Percentiles rank a stretch among this genome's conserved stretches.
Evolutionary conservation across 1,284 basidiomycete species (phyloP).

Genomic region (Cryptococcus jaspeensis): DNA sequence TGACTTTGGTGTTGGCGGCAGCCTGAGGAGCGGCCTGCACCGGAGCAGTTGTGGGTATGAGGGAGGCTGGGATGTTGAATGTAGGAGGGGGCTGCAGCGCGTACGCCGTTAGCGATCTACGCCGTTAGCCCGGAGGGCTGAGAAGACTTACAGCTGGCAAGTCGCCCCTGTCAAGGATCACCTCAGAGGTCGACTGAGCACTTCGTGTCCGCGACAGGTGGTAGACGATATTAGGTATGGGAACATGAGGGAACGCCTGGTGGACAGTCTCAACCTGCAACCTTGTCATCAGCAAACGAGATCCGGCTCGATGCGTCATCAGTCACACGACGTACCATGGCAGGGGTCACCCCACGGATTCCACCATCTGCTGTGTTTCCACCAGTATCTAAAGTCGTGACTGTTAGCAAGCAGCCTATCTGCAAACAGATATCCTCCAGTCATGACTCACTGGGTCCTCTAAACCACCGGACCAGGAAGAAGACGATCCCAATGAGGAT

Average conservation of each 20-base stretch:
- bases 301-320: background rate
- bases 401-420: slow-evolving; percentile 1
- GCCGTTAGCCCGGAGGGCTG: background rate
- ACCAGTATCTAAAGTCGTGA: slow-evolving; percentile 13
- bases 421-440: too few relatives aligned
- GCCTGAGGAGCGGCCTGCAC: slow-evolving; percentile 3
- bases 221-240: slow-evolving; percentile 45
- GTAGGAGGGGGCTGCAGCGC: slow-evolving; percentile 28
- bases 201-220: slow-evolving; percentile 47
- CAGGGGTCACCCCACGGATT: slow-evolving; percentile 36
- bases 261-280: slow-evolving; percentile 47
- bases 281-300: background rate
- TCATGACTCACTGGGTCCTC: slow-evolving; percentile 30
- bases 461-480: slow-evolving; percentile 35
- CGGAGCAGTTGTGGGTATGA: slow-evolving; percentile 18
- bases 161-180: slow-evolving; percentile 46
- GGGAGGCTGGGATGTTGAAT: slow-evolving; percentile 30
- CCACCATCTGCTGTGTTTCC: slow-evolving; percentile 19
- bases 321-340: slow-evolving; percentile 32
- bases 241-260: slow-evolving; percentile 49
- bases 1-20: slow-evolving; percentile 1
- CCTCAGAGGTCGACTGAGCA: slow-evolving; percentile 48
- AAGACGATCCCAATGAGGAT: slow-evolving; percentile 42
- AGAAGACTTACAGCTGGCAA: slow-evolving; percentile 40
- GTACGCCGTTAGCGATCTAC: background rate